Percentiles rank a stretch among this genome's conserved stretches.
Evolutionary conservation across 2,329 filamentous ascomycete species (phyloP).

Genomic region (Aspergillus novoparasiticus): DNA sequence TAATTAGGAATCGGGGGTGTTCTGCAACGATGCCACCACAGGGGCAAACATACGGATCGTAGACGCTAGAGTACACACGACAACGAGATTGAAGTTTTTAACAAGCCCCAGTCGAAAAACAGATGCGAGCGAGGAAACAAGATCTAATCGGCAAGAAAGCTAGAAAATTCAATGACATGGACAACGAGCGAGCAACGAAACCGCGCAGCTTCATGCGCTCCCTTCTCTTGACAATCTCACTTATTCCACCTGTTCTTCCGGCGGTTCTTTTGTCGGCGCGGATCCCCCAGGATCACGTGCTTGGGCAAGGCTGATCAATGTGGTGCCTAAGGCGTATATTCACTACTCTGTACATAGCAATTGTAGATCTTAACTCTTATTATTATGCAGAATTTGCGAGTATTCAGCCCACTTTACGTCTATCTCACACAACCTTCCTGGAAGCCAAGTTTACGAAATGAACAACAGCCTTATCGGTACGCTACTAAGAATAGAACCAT

Average conservation of each 20-base stretch:
- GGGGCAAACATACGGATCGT: not conserved
- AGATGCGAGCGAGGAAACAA: not conserved
- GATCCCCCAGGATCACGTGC: conserved; percentile 19
- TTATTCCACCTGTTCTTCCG: conserved; percentile 13
- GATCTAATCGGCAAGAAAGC: not conserved
- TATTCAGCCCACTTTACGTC: not conserved
- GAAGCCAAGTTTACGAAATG: not conserved
- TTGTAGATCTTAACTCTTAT: not conserved
- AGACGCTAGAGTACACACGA: conserved; percentile 5
- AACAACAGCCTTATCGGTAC: not conserved
- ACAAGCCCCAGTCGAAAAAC: not conserved
- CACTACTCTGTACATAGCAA: no score
- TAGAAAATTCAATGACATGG: conserved; percentile 1
- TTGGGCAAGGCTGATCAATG: conserved; percentile 13
- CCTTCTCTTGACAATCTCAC: conserved; percentile 1
- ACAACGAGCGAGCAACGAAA: conserved; percentile 64
- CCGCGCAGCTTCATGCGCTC: conserved; percentile 64
- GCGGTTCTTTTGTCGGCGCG: conserved; percentile 9
- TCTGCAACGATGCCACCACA: not conserved
- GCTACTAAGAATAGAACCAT: conserved; percentile 1
- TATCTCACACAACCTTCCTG: not conserved
- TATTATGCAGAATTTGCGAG: not conserved
- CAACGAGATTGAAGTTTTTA: not conserved
- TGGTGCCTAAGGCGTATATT: not conserved
- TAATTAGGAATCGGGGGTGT: not conserved